Percentiles rank a stretch among this genome's conserved stretches.
phyloP scores from a whole-genome alignment of 2,329 filamentous ascomycete species.

The Cercospora sp. region DNA sequence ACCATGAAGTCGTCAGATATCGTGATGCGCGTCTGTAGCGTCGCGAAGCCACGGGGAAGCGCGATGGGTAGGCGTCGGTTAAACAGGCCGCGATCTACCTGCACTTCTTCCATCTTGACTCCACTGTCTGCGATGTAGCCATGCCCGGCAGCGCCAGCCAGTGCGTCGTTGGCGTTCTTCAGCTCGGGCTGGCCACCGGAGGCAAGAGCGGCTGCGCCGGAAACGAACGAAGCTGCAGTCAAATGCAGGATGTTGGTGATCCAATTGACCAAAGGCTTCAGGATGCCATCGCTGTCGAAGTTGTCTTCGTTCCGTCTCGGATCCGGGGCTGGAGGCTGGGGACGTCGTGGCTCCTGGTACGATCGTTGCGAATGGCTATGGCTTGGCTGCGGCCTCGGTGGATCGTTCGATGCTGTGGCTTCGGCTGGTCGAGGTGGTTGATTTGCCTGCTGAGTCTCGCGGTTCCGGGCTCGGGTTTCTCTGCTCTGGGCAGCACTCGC shows the following conservation, averaged over 20 bases:
- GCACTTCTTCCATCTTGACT: conserved; percentile 22
- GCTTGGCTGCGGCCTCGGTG: conserved; percentile 12
- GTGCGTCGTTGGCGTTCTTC: conserved; percentile 20
- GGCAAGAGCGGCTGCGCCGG: conserved; percentile 22
- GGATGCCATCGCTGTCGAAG: conserved; percentile 11
- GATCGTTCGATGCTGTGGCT: conserved; percentile 15
- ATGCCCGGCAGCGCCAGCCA: conserved; percentile 8
- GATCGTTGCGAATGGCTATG: conserved; percentile 7
- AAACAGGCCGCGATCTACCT: conserved; percentile 21
- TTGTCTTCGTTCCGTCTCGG: conserved; percentile 5
- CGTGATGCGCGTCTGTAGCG: conserved; percentile 31
- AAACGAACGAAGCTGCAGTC: conserved; percentile 23
- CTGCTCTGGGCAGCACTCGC: conserved; percentile 38
- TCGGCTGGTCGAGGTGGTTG: conserved; percentile 24
- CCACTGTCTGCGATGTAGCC: conserved; percentile 26
- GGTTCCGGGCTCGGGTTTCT: conserved; percentile 38
- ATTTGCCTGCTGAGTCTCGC: conserved; percentile 31
- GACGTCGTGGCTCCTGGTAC: neutral
- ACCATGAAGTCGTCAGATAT: conserved; percentile 34
- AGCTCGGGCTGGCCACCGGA: conserved; percentile 17
- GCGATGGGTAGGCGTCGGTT: conserved; percentile 33
- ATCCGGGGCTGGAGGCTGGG: conserved; percentile 9
- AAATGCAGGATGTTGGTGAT: conserved; percentile 29
- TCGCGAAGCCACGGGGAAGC: conserved; percentile 37
- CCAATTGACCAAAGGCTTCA: conserved; percentile 28